Percentiles rank a stretch among this genome's conserved stretches.
Evolutionary conservation across 2,329 filamentous ascomycete genomes (phyloP).

Genomic region (Gliomastix tumulicola): DNA sequence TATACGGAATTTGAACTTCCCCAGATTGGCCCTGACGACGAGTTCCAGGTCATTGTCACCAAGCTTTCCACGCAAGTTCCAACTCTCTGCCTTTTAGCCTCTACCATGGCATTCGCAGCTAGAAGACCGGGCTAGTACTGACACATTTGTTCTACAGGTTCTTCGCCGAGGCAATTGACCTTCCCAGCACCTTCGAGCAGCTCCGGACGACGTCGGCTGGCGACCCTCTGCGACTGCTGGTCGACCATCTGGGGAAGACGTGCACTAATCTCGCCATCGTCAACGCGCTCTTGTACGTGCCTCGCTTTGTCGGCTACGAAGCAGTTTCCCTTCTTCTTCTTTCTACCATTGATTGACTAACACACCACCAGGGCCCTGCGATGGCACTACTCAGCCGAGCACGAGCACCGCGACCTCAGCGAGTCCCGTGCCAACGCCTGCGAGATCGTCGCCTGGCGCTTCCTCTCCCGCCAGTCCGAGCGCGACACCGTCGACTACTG

Average conservation of each 20-base stretch:
- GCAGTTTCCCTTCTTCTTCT: neutral
- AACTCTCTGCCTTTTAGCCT: too few relatives aligned
- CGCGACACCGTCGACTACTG: constrained; percentile 68
- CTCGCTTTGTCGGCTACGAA: neutral
- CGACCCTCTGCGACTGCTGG: constrained; percentile 47
- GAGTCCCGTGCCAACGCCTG: constrained; percentile 66
- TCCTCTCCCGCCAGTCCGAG: constrained; percentile 64
- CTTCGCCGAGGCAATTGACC: constrained; percentile 53
- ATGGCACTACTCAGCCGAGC: constrained; percentile 62
- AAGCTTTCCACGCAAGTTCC: too few relatives aligned
- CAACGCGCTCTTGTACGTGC: constrained; percentile 66
- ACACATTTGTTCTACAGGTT: too few relatives aligned
- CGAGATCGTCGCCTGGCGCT: constrained; percentile 76
- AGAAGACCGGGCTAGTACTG: too few relatives aligned
- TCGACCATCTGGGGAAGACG: constrained; percentile 54
- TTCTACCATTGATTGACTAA: too few relatives aligned
- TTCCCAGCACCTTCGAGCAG: constrained; percentile 68
- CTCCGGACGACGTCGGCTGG: constrained; percentile 60
- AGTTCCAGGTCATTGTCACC: too few relatives aligned
- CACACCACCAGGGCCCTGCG: constrained; percentile 68
- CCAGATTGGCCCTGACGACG: too few relatives aligned
- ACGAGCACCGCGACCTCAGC: constrained; percentile 58
- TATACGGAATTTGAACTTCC: too few relatives aligned
- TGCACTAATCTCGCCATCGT: constrained; percentile 65
- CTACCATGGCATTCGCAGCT: too few relatives aligned